Conservation (phyloP, 208 protist species). For the Crithidia bombi region DNA sequence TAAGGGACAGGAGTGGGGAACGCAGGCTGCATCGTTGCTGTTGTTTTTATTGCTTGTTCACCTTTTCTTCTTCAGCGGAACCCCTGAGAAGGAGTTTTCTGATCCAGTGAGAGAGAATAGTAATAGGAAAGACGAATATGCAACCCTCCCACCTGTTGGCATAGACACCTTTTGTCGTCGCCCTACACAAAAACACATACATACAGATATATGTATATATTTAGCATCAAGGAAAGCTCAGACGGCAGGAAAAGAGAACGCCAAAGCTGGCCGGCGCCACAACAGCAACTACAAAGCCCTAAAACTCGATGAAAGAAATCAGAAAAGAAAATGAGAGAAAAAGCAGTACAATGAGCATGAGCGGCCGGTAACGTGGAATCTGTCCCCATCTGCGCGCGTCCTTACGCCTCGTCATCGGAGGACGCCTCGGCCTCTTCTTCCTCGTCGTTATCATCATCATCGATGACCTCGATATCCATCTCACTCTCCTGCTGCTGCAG, state of each 20-base stretch:
- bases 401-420: conserved; percentile 19
- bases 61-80: too few relatives aligned
- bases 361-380: neutral
- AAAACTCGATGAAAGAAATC: conserved; percentile 5
- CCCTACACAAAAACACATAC: neutral
- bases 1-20: too few relatives aligned
- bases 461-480: conserved; percentile 77
- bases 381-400: neutral
- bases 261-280: too few relatives aligned
- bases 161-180: neutral
- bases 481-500: conserved; percentile 59
- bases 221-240: too few relatives aligned
- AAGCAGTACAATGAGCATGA: neutral
- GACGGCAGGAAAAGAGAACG: neutral
- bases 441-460: conserved; percentile 57
- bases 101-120: too few relatives aligned
- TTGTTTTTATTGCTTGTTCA: too few relatives aligned
- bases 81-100: too few relatives aligned
- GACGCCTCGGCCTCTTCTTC: conserved; percentile 12
- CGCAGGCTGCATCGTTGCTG: too few relatives aligned
- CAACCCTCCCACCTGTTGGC: too few relatives aligned
- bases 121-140: too few relatives aligned
- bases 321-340: conserved; percentile 21
- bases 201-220: neutral
- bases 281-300: too few relatives aligned